Base-by-base conservation (phyloP, 2,329 filamentous ascomycete species). In the Fusarium haematococcum region DNA sequence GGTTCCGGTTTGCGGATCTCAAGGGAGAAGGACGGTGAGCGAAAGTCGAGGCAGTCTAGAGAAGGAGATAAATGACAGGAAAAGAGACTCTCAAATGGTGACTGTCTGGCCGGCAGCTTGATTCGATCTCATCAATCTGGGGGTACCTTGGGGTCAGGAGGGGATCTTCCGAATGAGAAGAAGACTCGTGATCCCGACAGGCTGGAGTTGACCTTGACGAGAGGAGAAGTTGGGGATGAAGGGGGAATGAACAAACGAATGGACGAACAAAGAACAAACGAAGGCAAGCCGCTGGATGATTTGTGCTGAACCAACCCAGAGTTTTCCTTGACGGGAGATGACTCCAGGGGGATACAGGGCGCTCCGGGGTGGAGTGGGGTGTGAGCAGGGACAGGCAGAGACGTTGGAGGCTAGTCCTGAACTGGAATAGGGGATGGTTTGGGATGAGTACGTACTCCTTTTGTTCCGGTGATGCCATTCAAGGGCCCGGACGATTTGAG, bases 311-410 rank as follows among this genome's bases (percentile, higher is more conserved):
- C 68, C 68, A 74, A 67, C 63, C 75, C 67, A 65, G 65, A 69
- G 68, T 70, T 77, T 77, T 70, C 68, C 67, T 67, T 43, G 67
- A 71, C 69, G 71, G 70, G 73, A 77, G 64, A 78, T 78, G 75
- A 78, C 48, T 52, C 48, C 48, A 78, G 77, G 77, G 77, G 76
- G 77, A 70, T 69, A 74, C 74, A 71, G 65, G 68, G 72, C 66
- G 71, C 70, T 72, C 70, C 48, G 68, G 70, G 68, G 75, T 70
- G 70, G 69, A 61, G 76, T 75, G 69, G 67, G 69, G 73, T 67
- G 50, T 48, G 52, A 41, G 65, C 63, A 59, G 74, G 66, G 43
- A 68, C 63, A 70, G n/a, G 68, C 57, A 68, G 69, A 41, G 72
- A 60, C 69, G 41, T 6, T 20, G 25, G 25, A 39, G n/a, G 33